Evolutionary conservation across 75 land plant species (phyloP).

Genomic region (Picea sitchensis): DNA sequence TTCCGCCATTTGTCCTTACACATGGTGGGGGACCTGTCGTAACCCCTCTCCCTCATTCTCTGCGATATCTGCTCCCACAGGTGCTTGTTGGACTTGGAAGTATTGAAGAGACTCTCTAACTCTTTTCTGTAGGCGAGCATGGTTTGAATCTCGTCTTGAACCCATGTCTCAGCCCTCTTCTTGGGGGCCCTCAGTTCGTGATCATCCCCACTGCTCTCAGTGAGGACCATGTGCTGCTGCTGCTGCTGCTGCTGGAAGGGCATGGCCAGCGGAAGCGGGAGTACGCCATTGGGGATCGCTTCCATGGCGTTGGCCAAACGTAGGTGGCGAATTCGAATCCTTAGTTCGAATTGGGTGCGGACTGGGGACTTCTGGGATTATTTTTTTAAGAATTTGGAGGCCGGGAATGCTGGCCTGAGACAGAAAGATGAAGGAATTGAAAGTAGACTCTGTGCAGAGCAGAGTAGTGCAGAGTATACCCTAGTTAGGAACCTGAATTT

Average conservation of each 20-base stretch:
- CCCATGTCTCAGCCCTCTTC: conserved; percentile 60
- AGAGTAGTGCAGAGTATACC: too few species aligned
- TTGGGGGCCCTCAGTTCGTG: conserved; percentile 36
- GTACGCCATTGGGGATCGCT: background rate
- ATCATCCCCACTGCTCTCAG: conserved; percentile 23
- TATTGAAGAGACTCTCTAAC: conserved; percentile 37
- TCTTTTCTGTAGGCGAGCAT: conserved; percentile 36
- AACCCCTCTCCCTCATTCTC: conserved; percentile 40
- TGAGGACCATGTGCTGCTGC: conserved; percentile 21
- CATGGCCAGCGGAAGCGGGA: conserved; percentile 10
- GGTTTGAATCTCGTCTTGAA: conserved; percentile 42
- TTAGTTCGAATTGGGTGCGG: too few species aligned
- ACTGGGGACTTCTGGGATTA: too few species aligned
- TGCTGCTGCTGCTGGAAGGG: conserved; percentile 20
- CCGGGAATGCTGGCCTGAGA: too few species aligned
- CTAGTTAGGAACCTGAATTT: too few species aligned
- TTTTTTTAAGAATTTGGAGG: too few species aligned
- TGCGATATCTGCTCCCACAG: conserved; percentile 47
- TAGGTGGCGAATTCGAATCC: too few species aligned
- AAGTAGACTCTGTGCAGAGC: too few species aligned
- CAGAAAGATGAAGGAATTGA: too few species aligned
- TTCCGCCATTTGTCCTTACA: conserved; percentile 55
- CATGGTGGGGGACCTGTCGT: conserved; percentile 48
- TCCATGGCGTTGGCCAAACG: background rate
- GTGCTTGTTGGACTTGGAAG: conserved; percentile 48